phyloP scores from a whole-genome alignment of 371 early-diverging fungal species.

The Mucor sp. region DNA sequence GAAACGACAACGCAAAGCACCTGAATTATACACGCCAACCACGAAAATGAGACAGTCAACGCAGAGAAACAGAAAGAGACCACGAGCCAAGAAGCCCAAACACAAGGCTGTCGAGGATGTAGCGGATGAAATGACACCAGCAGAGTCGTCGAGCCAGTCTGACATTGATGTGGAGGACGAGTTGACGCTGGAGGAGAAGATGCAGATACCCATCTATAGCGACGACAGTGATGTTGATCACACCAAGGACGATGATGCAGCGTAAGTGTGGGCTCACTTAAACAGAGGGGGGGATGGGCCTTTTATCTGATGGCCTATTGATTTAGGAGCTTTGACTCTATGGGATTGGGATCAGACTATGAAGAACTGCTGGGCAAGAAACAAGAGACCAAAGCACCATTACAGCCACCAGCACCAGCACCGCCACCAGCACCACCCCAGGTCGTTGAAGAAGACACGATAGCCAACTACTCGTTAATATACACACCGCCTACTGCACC shows the following conservation, averaged over 20 bases:
- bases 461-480: slow-evolving; percentile 40
- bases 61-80: slow-evolving; percentile 3
- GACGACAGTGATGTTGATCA: not conserved
- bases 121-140: not conserved
- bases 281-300: not conserved
- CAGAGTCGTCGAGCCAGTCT: not conserved
- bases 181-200: not conserved
- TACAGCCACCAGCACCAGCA: not conserved
- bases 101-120: slow-evolving; percentile 8
- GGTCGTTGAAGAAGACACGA: slow-evolving; percentile 42
- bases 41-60: not conserved
- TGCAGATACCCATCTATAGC: not conserved
- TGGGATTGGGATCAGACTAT: slow-evolving; percentile 24
- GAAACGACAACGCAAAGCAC: slow-evolving; percentile 41
- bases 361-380: slow-evolving; percentile 14
- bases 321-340: slow-evolving; percentile 11
- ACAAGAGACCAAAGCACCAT: not conserved
- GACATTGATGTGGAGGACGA: slow-evolving; percentile 18
- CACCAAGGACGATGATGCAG: slow-evolving; percentile 26
- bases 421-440: not conserved
- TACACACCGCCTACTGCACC: slow-evolving; percentile 32
- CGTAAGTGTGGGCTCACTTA: slow-evolving; percentile 20
- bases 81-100: slow-evolving; percentile 11
- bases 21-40: slow-evolving; percentile 29
- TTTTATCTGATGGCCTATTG: not conserved